Evolutionary conservation across 805 yeast species (phyloP), one percentile per base, ranked within the genome.

Genomic region (Wickerhamiella sorbophila): DNA sequence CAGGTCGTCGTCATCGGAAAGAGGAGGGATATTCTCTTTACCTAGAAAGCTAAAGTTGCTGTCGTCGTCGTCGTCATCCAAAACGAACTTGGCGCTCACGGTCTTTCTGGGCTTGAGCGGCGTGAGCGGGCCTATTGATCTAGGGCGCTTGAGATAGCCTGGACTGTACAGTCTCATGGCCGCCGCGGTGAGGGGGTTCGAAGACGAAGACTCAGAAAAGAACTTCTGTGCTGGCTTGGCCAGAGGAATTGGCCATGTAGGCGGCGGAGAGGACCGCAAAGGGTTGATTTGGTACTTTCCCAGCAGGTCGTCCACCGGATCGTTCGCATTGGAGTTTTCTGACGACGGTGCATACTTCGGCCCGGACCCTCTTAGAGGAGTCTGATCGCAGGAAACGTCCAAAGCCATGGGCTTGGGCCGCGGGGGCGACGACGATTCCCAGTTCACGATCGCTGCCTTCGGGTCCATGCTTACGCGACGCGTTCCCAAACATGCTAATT

Each of bases 261-360:
- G 39, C 12, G 45, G 40, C 2, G 51, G 51, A 6, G 51, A 43
- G 15, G 48, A 42, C 5, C 41, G 40, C 21, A 33, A 9, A 2
- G 39, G 37, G 8, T 16, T 18, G 18, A 38, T 16, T 2, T 40
- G 42, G 41, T 31, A 52, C 26, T 48, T 50, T 17, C 44, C 52
- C 33, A 52, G 29, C 34, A 52, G 43, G 31, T 48, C 54, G 3
- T 40, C 42, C 1, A 47, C 53, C 2, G 55, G 55, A 31, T 52
- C 55, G 16, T 36, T 41, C 3, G 40, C 43, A 26, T 33, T 39
- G 16, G 17, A 18, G 5, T 14, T 21, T 5, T n/a, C 37, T 14
- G 26, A 38, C 12, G 29, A 16, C 18, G 19, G 31, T 5, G 27
- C 16, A 6, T 8, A 12, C 16, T 17, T 16, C 8, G 22, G 40